Conservation (phyloP, 2,329 filamentous ascomycete species). For the Colletotrichum tofieldiae region DNA sequence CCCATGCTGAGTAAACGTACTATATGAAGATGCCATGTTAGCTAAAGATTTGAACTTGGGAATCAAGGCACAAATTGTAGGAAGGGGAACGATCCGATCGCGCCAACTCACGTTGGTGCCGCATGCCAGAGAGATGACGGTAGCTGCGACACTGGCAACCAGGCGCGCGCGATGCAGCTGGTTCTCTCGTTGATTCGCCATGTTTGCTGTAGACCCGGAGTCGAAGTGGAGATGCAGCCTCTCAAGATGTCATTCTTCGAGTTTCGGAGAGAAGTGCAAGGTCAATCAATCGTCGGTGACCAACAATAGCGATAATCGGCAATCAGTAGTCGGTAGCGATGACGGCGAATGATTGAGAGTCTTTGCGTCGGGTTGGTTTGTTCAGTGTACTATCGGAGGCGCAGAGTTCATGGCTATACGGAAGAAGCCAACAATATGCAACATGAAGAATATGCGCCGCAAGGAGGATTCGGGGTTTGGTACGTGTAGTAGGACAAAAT, state of each 20-base stretch:
- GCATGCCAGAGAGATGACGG: slow-evolving; percentile 87
- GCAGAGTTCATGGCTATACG: slow-evolving; percentile 33
- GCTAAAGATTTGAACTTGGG: neutral
- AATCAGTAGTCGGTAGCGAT: slow-evolving; percentile 15
- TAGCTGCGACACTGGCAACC: slow-evolving; percentile 88
- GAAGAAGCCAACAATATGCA: slow-evolving; percentile 10
- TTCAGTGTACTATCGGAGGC: slow-evolving; percentile 34
- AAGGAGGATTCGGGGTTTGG: neutral
- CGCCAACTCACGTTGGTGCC: slow-evolving; percentile 84
- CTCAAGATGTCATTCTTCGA: slow-evolving; percentile 35
- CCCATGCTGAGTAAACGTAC: slow-evolving; percentile 99
- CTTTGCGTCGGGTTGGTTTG: neutral
- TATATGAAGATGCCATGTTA: slow-evolving; percentile 55
- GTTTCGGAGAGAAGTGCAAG: neutral
- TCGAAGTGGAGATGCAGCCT: neutral
- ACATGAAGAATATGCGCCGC: slow-evolving; percentile 13
- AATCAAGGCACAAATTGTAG: neutral
- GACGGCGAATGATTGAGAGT: slow-evolving; percentile 15
- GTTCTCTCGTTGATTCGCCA: slow-evolving; percentile 54
- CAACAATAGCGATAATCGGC: slow-evolving; percentile 7
- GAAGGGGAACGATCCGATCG: slow-evolving; percentile 11
- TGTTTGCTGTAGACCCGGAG: slow-evolving; percentile 14
- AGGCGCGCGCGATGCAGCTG: slow-evolving; percentile 77
- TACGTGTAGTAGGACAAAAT: neutral
- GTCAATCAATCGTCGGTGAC: neutral